A percentile compares a stretch with the other conserved stretches of the same genome.
phyloP scores from a whole-genome alignment of 805 yeast species.

The Lipomyces mesembrius region DNA sequence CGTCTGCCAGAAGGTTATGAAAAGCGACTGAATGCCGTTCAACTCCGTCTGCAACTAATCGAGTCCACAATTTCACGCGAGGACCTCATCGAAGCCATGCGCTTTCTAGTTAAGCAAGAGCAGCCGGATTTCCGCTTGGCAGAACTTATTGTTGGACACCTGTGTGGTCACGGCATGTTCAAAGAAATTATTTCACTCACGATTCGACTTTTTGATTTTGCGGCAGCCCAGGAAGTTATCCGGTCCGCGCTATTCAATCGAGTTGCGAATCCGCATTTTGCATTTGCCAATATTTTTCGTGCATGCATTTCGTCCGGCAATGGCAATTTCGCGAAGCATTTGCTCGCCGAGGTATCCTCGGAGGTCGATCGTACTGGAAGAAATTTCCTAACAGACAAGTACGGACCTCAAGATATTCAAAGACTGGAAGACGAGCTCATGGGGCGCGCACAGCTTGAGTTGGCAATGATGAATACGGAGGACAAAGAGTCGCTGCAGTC shows the following conservation, averaged over 20 bases:
- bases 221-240: constrained; percentile 16
- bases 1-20: not conserved
- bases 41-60: constrained; percentile 15
- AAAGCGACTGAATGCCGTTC: constrained; percentile 1
- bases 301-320: constrained; percentile 16
- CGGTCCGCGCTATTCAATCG: constrained; percentile 8
- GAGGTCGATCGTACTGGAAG: not conserved
- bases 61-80: constrained; percentile 13
- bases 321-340: constrained; percentile 18
- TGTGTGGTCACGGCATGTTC: constrained; percentile 25
- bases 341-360: constrained; percentile 15
- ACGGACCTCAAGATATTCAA: constrained; percentile 2
- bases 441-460: constrained; percentile 18
- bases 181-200: constrained; percentile 18
- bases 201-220: constrained; percentile 18
- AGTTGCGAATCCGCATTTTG: constrained; percentile 8
- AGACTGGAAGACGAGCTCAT: constrained; percentile 12
- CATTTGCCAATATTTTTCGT: constrained; percentile 18
- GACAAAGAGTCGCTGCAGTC: not conserved
- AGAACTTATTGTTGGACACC: constrained; percentile 13
- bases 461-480: constrained; percentile 2
- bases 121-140: not conserved
- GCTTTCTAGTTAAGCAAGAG: constrained; percentile 4
- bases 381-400: not conserved
- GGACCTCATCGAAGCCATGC: constrained; percentile 14